Evolutionary conservation across 768 basidiomycete genomes (phyloP).

Genomic region (Mrakia hoshinonis): DNA sequence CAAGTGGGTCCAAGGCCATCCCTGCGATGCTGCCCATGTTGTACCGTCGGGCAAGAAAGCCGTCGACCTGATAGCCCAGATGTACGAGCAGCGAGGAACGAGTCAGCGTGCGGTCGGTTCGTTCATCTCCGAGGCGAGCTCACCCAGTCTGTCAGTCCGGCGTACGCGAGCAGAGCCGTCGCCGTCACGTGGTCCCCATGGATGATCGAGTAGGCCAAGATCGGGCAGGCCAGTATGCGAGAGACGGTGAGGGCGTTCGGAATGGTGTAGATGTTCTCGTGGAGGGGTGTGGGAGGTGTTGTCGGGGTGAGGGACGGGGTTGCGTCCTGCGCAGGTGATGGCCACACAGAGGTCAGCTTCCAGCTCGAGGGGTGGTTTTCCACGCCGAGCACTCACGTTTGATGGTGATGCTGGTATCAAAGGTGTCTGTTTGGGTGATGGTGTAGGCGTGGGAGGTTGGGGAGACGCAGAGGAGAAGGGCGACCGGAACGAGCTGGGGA

Average conservation of each 20-base stretch:
- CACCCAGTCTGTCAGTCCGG: constrained; percentile 87
- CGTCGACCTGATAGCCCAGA: constrained; percentile 60
- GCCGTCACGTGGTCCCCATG: constrained; percentile 71
- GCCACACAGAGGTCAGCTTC: no score
- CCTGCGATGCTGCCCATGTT: constrained; percentile 87
- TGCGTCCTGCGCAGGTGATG: no score
- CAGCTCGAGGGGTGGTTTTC: no score
- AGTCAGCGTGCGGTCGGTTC: neutral
- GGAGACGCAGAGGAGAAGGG: neutral
- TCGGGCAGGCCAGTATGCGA: constrained; percentile 78
- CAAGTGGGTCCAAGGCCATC: constrained; percentile 85
- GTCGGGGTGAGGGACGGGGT: no score
- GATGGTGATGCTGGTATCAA: no score
- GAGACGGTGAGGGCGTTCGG: constrained; percentile 84
- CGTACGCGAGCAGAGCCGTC: constrained; percentile 74
- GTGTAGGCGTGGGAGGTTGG: neutral
- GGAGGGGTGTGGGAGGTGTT: constrained; percentile 28
- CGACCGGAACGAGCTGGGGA: neutral
- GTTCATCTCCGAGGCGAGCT: constrained; percentile 35
- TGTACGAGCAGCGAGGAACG: neutral
- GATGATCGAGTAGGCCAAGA: constrained; percentile 82
- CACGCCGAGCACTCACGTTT: no score
- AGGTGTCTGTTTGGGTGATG: neutral
- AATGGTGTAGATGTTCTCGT: constrained; percentile 87
- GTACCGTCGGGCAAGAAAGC: constrained; percentile 76